phyloP scores from a whole-genome alignment of 768 basidiomycete species.

The Rhizopogon vesiculosus region DNA sequence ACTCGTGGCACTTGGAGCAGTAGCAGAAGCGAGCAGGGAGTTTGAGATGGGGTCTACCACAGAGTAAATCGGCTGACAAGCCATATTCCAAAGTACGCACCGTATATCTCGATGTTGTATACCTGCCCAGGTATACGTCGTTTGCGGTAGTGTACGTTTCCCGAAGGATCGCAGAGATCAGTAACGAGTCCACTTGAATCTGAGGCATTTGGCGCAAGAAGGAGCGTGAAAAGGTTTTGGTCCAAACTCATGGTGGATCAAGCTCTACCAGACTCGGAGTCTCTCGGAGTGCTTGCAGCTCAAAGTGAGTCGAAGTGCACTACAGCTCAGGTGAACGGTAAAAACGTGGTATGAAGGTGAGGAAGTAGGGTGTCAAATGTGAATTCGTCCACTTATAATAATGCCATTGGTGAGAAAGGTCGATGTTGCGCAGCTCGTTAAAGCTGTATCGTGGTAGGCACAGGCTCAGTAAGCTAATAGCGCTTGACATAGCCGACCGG shows the following conservation, averaged over 20 bases:
- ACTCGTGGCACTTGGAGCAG: conserved; percentile 56
- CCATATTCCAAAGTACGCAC: conserved; percentile 30
- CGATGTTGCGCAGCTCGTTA: not conserved
- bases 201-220: conserved; percentile 54
- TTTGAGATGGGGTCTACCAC: conserved; percentile 65
- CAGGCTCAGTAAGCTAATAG: too few species aligned
- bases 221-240: conserved; percentile 80
- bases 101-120: conserved; percentile 66
- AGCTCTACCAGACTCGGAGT: not conserved
- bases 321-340: not conserved
- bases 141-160: conserved; percentile 68
- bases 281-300: too few species aligned
- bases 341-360: not conserved
- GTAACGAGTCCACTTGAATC: conserved; percentile 46
- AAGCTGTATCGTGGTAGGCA: not conserved
- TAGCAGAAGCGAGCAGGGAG: conserved; percentile 64
- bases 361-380: not conserved
- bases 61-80: not conserved
- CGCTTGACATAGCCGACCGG: too few species aligned
- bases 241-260: conserved; percentile 66
- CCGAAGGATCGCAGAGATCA: conserved; percentile 66
- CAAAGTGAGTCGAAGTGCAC: not conserved
- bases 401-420: not conserved
- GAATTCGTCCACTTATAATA: not conserved
- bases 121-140: conserved; percentile 47